These are phyloP conservation scores for Thalia dealbata DNA, from an alignment of 176 grass and related monocot genomes.

Conservation along the genomic window DNA sequence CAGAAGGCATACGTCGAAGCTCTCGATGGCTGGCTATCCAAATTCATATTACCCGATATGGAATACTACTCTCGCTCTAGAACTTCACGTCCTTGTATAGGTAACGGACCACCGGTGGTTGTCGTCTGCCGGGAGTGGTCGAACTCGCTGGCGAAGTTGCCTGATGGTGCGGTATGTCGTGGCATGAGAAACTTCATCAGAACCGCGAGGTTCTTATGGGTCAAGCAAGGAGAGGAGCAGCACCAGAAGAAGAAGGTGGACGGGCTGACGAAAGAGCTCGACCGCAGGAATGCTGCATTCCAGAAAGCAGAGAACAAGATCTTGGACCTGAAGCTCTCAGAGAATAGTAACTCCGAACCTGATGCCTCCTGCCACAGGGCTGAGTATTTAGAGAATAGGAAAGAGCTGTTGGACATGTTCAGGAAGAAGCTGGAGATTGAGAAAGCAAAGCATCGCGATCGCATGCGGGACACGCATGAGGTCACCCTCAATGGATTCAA, in stretches of 20 bases:
- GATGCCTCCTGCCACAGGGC: conserved; percentile 41
- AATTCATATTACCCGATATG: conserved; percentile 65
- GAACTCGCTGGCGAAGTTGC: conserved; percentile 37
- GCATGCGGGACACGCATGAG: conserved; percentile 69
- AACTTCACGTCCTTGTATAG: conserved; percentile 27
- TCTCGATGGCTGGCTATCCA: conserved; percentile 78
- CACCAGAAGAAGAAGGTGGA: conserved; percentile 91
- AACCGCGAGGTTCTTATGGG: conserved; percentile 69
- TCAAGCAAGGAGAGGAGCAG: conserved; percentile 82
- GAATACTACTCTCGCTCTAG: conserved; percentile 51
- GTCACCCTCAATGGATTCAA: conserved; percentile 91
- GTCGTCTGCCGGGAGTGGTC: conserved; percentile 66
- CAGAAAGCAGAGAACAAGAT: conserved; percentile 76
- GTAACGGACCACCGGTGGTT: conserved; percentile 39
- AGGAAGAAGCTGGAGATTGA: conserved; percentile 55
- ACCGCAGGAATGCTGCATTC: conserved; percentile 52
- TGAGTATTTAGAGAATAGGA: conserved; percentile 61
- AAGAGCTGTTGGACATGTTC: conserved; percentile 46
- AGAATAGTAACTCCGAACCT: conserved; percentile 47
- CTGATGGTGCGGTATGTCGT: conserved; percentile 35
- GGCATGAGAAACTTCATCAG: conserved; percentile 73
- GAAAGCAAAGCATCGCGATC: conserved; percentile 61
- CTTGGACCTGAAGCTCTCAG: conserved; percentile 64
- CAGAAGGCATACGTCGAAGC: conserved; percentile 74
- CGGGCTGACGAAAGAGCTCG: conserved; percentile 60